Evolutionary conservation across 1,284 basidiomycete species (phyloP), one percentile per base, ranked within the genome.

Genomic region (Vanrija sp.): DNA sequence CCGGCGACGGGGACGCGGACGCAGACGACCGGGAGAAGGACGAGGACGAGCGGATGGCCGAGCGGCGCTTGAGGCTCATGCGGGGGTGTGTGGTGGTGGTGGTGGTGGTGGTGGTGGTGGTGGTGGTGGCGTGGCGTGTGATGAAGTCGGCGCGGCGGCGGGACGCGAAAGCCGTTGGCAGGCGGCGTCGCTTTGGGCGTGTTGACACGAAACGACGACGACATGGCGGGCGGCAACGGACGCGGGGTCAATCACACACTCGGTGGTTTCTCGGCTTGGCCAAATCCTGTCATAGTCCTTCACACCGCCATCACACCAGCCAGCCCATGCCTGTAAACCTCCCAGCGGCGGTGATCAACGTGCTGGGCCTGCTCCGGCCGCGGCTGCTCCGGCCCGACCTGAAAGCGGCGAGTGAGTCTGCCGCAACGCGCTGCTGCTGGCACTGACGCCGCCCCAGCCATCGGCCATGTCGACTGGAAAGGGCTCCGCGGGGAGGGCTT

Each of bases 401-500:
- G 1, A 67, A 80, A 1, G 83, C 92, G 1, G 83, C 85, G 80
- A 89, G 90, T 91, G 73, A 68, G 76, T 73, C 25, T n/a, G n/a
- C n/a, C n/a, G n/a, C n/a, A n/a, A n/a, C n/a, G n/a, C n/a, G n/a
- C n/a, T n/a, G n/a, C n/a, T n/a, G n/a, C n/a, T n/a, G n/a, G n/a
- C n/a, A n/a, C n/a, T n/a, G n/a, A n/a, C n/a, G n/a, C n/a, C n/a
- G n/a, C n/a, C 21, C 28, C 83, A 89, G 92, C 91, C 71, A 91
- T 98, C 65, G 86, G 88, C 74, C 82, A 89, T 62, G 80, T 98
- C 65, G 86, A 97, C 74, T 97, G 93, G 81, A 66, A 68, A n/a
- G 86, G 85, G 15, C 79, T 98, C 39, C 82, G 83, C 57, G 80
- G 80, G 53, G 84, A 85, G 16, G 93, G 94, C 2, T 93, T 91